These are phyloP conservation scores for Russula virescens DNA, from an alignment of 768 basidiomycete species.

Conservation along the genomic window DNA sequence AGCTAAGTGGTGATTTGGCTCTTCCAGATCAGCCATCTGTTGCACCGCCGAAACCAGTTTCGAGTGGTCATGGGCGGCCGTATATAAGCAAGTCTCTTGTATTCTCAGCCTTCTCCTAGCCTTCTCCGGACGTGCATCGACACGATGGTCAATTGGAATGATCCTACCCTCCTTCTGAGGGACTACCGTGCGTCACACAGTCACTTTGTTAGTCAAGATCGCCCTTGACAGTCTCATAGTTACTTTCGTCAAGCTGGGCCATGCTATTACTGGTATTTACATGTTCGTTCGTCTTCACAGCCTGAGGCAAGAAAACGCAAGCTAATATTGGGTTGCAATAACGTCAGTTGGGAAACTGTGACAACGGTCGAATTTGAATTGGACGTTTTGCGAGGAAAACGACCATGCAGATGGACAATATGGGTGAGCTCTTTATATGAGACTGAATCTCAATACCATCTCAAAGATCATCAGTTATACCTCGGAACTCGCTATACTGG, in stretches of 20 bases:
- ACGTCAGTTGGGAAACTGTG: constrained; percentile 3
- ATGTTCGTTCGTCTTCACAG: not conserved
- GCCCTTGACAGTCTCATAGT: not conserved
- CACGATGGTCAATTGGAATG: no score
- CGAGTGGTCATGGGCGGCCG: no score
- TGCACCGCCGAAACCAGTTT: no score
- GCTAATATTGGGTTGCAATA: not conserved
- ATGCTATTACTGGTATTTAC: not conserved
- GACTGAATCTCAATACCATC: no score
- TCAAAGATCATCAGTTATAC: constrained; percentile 5
- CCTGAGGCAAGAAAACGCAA: not conserved
- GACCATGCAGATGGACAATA: constrained; percentile 11
- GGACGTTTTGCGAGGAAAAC: constrained; percentile 9
- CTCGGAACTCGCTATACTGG: constrained; percentile 12
- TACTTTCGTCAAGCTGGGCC: not conserved
- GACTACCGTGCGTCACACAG: not conserved
- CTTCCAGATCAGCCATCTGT: no score
- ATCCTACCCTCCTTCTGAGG: no score
- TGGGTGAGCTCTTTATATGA: not conserved
- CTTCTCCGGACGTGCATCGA: no score
- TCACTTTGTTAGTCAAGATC: not conserved
- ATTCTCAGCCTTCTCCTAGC: no score
- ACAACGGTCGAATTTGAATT: not conserved
- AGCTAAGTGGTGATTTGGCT: no score
- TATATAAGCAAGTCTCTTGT: no score